Evolutionary conservation across 2,329 filamentous ascomycete genomes (phyloP).

Genomic region (Pestalotiopsis sp.): DNA sequence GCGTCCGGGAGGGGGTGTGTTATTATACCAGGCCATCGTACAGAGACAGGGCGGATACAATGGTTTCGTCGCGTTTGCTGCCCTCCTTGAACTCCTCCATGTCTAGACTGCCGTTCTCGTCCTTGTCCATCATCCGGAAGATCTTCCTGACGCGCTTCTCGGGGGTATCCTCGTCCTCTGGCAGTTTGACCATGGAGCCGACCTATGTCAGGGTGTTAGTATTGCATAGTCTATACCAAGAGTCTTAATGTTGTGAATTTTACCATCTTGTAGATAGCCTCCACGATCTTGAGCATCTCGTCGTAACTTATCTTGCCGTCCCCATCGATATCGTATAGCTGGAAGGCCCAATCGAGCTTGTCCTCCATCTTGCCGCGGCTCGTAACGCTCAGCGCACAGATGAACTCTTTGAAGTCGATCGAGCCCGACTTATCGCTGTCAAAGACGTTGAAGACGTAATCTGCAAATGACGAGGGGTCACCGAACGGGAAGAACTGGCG

Average conservation of each 20-base stretch:
- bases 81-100: constrained; percentile 99
- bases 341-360: constrained; percentile 99
- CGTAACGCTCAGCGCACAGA: constrained; percentile 95
- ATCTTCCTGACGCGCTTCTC: constrained; percentile 98
- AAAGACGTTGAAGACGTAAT: constrained; percentile 99
- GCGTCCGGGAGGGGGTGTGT: not conserved
- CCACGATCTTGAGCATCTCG: constrained; percentile 98
- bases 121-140: constrained; percentile 99
- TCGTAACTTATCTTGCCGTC: constrained; percentile 99
- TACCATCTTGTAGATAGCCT: constrained; percentile 99
- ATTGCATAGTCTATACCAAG: not conserved
- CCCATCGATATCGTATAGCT: constrained; percentile 98
- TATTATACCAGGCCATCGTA: constrained; percentile 89
- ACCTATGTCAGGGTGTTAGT: constrained; percentile 58
- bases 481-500: constrained; percentile 99
- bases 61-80: constrained; percentile 97
- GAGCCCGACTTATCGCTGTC: constrained; percentile 96
- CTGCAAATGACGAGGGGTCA: constrained; percentile 94
- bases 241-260: constrained; percentile 14
- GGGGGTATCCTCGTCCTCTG: constrained; percentile 97
- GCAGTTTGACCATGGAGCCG: constrained; percentile 98
- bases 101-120: constrained; percentile 95
- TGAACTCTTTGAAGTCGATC: constrained; percentile 99
- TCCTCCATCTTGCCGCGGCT: constrained; percentile 99
- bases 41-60: constrained; percentile 92